A percentile compares a stretch with the other conserved stretches of the same genome.
phyloP scores from a whole-genome alignment of 192 early-diverging fungal genomes.

The Blastocladiella britannica region DNA sequence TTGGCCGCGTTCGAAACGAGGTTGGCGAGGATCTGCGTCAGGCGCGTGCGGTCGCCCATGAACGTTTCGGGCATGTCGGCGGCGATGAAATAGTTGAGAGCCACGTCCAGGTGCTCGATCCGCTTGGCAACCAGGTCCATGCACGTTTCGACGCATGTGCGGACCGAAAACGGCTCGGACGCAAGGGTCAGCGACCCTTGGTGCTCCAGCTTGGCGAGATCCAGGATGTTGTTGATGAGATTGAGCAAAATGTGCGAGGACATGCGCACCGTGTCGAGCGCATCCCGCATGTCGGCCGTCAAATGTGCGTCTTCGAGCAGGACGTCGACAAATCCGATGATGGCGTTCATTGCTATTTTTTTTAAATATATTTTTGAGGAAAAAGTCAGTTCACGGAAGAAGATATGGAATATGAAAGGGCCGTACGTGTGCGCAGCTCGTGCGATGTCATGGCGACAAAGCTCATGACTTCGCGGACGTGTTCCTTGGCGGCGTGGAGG shows the following conservation, averaged over 20 bases:
- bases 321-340: slow-evolving; percentile 51
- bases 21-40: slow-evolving; percentile 64
- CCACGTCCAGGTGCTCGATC: slow-evolving; percentile 49
- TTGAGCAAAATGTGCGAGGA: slow-evolving; percentile 47
- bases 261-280: slow-evolving; percentile 51
- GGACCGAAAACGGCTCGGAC: slow-evolving; percentile 43
- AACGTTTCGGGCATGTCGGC: slow-evolving; percentile 37
- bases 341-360: slow-evolving; percentile 69
- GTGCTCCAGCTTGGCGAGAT: slow-evolving; percentile 41
- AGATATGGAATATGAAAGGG: no score
- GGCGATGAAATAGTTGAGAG: slow-evolving; percentile 44
- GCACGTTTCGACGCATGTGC: slow-evolving; percentile 39
- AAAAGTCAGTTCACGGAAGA: no score
- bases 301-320: slow-evolving; percentile 49
- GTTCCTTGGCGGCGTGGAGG: background rate
- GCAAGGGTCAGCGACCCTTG: slow-evolving; percentile 41
- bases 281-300: slow-evolving; percentile 56
- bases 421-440: slow-evolving; percentile 64
- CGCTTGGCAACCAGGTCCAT: slow-evolving; percentile 51
- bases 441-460: slow-evolving; percentile 67
- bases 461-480: no score
- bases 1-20: slow-evolving; percentile 65
- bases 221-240: slow-evolving; percentile 66
- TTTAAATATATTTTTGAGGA: no score
- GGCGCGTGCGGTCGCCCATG: slow-evolving; percentile 48